Evolutionary conservation across 2,329 filamentous ascomycete species (phyloP).

Genomic region (Aureobasidium mangrovei): DNA sequence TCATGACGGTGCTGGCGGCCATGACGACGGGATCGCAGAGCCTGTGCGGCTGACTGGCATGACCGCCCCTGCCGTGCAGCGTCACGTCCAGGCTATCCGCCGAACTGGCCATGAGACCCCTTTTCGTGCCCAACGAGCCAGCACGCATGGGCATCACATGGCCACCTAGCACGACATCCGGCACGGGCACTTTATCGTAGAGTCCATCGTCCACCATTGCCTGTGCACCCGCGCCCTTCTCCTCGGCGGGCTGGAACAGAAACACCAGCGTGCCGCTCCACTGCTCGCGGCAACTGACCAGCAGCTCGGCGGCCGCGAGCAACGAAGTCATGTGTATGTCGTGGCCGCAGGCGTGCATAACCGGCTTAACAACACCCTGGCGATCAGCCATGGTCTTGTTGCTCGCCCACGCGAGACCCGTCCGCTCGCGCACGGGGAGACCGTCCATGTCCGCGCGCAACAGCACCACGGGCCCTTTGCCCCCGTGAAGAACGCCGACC

Average conservation of each 20-base stretch:
- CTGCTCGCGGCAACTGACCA: conserved; percentile 34
- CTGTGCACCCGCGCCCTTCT: conserved; percentile 53
- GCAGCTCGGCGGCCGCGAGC: conserved; percentile 45
- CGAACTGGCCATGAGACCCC: conserved; percentile 33
- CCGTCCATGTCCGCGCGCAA: conserved; percentile 56
- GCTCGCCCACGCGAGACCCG: conserved; percentile 48
- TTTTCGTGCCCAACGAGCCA: conserved; percentile 34
- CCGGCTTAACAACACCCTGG: conserved; percentile 43
- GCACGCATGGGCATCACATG: conserved; percentile 44
- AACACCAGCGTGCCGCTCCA: conserved; percentile 58
- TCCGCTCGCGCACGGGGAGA: conserved; percentile 49
- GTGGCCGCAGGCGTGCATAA: conserved; percentile 64
- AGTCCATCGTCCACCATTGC: conserved; percentile 54
- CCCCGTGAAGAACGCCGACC: conserved; percentile 48
- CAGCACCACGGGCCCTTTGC: conserved; percentile 46
- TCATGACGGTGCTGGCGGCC: conserved; percentile 46
- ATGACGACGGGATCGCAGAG: conserved; percentile 52
- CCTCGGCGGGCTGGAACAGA: conserved; percentile 60
- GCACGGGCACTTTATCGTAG: conserved; percentile 46
- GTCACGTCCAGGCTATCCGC: conserved; percentile 40
- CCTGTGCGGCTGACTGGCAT: conserved; percentile 48
- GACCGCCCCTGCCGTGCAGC: conserved; percentile 50
- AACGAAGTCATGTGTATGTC: conserved; percentile 55
- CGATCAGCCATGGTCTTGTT: conserved; percentile 35
- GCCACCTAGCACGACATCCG: conserved; percentile 48